These are phyloP conservation scores for Vitis hybrid DNA, from an alignment of 177 flowering plant genomes.

Conservation along the genomic window DNA sequence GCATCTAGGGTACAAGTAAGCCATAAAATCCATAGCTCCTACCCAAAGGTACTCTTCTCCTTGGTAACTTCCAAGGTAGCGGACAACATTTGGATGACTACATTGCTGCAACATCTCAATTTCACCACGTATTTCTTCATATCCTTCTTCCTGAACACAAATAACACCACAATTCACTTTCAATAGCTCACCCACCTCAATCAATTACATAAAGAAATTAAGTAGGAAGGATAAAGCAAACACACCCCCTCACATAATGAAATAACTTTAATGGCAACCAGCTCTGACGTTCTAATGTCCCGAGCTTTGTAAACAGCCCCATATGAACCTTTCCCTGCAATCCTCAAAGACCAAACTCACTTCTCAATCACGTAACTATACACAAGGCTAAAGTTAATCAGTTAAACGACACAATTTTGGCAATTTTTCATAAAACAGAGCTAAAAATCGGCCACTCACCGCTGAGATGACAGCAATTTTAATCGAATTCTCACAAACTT, in stretches of 20 bases:
- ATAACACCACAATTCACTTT: slow-evolving; percentile 1
- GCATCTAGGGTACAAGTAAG: background rate
- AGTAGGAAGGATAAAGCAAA: background rate
- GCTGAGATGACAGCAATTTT: too few species aligned
- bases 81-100: slow-evolving; percentile 98
- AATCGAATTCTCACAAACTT: background rate
- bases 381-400: background rate
- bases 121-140: slow-evolving; percentile 98
- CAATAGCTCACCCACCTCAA: background rate
- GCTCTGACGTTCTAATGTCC: slow-evolving; percentile 84
- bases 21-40: slow-evolving; percentile 11
- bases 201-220: slow-evolving; percentile 3
- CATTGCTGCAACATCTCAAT: slow-evolving; percentile 99
- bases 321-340: slow-evolving; percentile 95
- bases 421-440: too few species aligned
- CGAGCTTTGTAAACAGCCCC: slow-evolving; percentile 99
- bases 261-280: slow-evolving; percentile 97
- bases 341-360: slow-evolving; percentile 15
- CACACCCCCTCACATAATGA: slow-evolving; percentile 91
- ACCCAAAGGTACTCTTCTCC: slow-evolving; percentile 99
- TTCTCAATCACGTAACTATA: slow-evolving; percentile 2
- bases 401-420: background rate
- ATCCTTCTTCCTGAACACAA: slow-evolving; percentile 87
- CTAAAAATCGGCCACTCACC: too few species aligned
- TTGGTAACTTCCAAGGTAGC: slow-evolving; percentile 98